Evolutionary conservation across 2,329 filamentous ascomycete genomes (phyloP).

Genomic region (Paramyrothecium roridum): DNA sequence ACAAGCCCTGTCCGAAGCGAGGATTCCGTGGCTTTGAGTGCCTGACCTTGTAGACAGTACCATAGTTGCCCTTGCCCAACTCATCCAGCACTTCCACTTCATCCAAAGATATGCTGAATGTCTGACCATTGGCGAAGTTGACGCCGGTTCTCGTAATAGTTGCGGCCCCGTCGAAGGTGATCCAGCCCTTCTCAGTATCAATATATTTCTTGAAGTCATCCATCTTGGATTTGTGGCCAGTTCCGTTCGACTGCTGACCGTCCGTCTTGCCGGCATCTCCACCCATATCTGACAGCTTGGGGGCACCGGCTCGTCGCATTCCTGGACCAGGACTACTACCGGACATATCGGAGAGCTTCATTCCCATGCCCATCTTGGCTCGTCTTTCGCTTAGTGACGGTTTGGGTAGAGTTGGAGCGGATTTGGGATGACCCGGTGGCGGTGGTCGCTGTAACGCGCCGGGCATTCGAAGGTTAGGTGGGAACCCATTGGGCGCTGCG

Average conservation of each 20-base stretch:
- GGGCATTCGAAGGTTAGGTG: conserved; percentile 40
- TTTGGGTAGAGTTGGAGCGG: conserved; percentile 49
- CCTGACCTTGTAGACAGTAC: conserved; percentile 93
- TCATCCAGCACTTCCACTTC: conserved; percentile 93
- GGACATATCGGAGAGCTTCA: conserved; percentile 58
- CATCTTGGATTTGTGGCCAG: conserved; percentile 44
- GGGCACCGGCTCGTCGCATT: conserved; percentile 29
- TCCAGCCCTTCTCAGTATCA: conserved; percentile 84
- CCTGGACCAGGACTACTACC: conserved; percentile 18
- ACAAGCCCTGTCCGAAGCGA: conserved; percentile 57
- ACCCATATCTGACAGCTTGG: conserved; percentile 40
- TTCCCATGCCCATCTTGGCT: conserved; percentile 35
- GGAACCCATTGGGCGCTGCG: conserved; percentile 38
- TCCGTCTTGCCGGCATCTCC: conserved; percentile 12
- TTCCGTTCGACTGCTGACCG: conserved; percentile 26
- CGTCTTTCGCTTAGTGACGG: conserved; percentile 66
- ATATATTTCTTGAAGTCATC: conserved; percentile 74
- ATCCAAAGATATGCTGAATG: conserved; percentile 91
- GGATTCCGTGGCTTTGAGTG: conserved; percentile 67
- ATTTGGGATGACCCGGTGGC: conserved; percentile 48
- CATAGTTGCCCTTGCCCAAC: conserved; percentile 96
- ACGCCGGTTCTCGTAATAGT: conserved; percentile 86
- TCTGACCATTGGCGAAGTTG: conserved; percentile 85
- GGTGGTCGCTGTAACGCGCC: conserved; percentile 38
- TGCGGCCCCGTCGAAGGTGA: conserved; percentile 92